Evolutionary conservation across 495 filamentous ascomycete species (phyloP).

Genomic region (Lineolata rhizophorae): DNA sequence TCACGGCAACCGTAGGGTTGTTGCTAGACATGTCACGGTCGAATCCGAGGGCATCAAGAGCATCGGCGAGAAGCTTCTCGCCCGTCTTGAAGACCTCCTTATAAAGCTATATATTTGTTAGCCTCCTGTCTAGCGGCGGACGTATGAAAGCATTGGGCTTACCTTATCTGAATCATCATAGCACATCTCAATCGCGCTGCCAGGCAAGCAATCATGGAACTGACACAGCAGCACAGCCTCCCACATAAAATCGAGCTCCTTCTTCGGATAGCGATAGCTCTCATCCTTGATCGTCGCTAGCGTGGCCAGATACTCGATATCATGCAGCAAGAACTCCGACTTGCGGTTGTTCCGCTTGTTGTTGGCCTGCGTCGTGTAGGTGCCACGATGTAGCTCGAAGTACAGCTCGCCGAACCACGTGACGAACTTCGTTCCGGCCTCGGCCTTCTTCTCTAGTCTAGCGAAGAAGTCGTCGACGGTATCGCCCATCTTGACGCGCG

Average conservation of each 20-base stretch:
- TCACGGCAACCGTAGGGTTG: conserved; percentile 33
- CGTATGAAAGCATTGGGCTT: conserved; percentile 5
- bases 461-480: conserved; percentile 96
- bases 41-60: conserved; percentile 44
- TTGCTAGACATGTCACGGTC: conserved; percentile 15
- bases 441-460: conserved; percentile 46
- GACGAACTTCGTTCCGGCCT: conserved; percentile 53
- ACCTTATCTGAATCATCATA: conserved; percentile 79
- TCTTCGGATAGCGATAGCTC: conserved; percentile 72
- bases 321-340: conserved; percentile 61
- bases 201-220: conserved; percentile 92
- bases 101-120: conserved; percentile 36
- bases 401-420: conserved; percentile 98
- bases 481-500: conserved; percentile 70
- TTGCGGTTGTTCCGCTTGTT: conserved; percentile 88
- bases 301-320: conserved; percentile 76
- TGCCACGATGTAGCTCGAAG: conserved; percentile 88
- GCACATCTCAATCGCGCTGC: conserved; percentile 92
- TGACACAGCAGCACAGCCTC: conserved; percentile 70
- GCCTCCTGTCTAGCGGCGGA: conserved; percentile 1
- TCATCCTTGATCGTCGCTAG: conserved; percentile 47
- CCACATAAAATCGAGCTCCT: conserved; percentile 84
- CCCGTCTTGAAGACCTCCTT: conserved; percentile 61
- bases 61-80: conserved; percentile 42
- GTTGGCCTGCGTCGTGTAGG: conserved; percentile 91